These are phyloP conservation scores for Casaregolazyma suthepensis DNA, from an alignment of 1,139 yeast genomes.

Conservation along the genomic window DNA sequence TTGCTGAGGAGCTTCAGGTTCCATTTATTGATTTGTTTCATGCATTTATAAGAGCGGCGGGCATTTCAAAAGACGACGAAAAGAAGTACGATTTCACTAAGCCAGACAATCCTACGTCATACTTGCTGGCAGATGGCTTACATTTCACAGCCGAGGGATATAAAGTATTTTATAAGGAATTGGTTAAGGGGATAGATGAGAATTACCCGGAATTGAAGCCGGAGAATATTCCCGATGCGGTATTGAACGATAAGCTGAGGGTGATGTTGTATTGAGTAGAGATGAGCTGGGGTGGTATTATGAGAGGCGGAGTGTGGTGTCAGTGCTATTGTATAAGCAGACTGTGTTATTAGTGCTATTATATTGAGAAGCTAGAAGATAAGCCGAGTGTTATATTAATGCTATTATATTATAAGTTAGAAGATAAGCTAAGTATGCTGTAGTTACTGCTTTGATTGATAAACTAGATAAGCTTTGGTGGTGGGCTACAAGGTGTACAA, in stretches of 20 bases:
- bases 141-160: slow-evolving; percentile 64
- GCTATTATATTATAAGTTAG: too few species aligned
- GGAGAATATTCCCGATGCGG: slow-evolving; percentile 17
- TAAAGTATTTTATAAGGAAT: slow-evolving; percentile 39
- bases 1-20: slow-evolving; percentile 42
- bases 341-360: too few species aligned
- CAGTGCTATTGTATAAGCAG: too few species aligned
- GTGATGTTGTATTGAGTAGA: background rate
- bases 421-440: too few species aligned
- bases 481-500: too few species aligned
- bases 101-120: slow-evolving; percentile 1
- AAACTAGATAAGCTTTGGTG: too few species aligned
- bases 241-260: background rate
- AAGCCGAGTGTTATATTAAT: too few species aligned
- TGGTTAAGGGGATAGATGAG: slow-evolving; percentile 34
- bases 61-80: slow-evolving; percentile 9
- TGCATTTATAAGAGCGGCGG: slow-evolving; percentile 33
- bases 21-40: slow-evolving; percentile 52
- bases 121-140: slow-evolving; percentile 51
- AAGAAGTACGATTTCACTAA: background rate
- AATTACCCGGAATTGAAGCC: slow-evolving; percentile 42
- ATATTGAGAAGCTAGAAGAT: too few species aligned
- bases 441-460: too few species aligned
- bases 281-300: too few species aligned
- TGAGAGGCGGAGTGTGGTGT: too few species aligned